Percentiles rank a stretch among this genome's conserved stretches.
Evolutionary conservation across 2,329 filamentous ascomycete genomes (phyloP).

Genomic region (Diaporthe australafricana): DNA sequence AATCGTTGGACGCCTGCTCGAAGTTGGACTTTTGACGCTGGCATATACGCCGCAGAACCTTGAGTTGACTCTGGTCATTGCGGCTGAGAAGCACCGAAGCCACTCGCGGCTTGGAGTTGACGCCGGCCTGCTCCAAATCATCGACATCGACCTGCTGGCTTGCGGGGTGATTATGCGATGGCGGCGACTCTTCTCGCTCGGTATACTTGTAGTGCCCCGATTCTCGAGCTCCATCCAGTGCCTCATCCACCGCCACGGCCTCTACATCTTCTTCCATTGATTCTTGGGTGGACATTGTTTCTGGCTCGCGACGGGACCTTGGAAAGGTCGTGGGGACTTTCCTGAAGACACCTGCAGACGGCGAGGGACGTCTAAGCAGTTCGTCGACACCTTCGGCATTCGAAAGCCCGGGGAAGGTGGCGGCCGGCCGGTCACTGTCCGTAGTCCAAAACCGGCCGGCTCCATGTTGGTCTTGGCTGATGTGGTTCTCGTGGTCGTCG

Average conservation of each 20-base stretch:
- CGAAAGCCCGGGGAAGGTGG: neutral
- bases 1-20: neutral
- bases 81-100: neutral
- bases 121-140: neutral
- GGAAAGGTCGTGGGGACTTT: neutral
- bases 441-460: constrained; percentile 3
- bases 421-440: neutral
- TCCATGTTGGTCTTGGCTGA: neutral
- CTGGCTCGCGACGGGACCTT: neutral
- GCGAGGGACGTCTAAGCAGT: neutral
- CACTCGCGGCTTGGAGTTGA: neutral
- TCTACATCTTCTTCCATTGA: neutral
- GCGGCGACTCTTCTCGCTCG: neutral
- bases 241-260: constrained; percentile 20
- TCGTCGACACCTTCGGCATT: neutral
- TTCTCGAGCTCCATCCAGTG: neutral
- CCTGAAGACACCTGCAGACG: neutral
- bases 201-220: neutral
- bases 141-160: no score
- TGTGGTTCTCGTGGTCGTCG: neutral
- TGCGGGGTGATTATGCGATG: no score
- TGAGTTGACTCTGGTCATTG: neutral
- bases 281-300: neutral
- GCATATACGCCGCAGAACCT: neutral
- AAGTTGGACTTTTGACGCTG: neutral